Conservation (phyloP, 2,329 filamentous ascomycete species). For the Lasiodiplodia gonubiensis region DNA sequence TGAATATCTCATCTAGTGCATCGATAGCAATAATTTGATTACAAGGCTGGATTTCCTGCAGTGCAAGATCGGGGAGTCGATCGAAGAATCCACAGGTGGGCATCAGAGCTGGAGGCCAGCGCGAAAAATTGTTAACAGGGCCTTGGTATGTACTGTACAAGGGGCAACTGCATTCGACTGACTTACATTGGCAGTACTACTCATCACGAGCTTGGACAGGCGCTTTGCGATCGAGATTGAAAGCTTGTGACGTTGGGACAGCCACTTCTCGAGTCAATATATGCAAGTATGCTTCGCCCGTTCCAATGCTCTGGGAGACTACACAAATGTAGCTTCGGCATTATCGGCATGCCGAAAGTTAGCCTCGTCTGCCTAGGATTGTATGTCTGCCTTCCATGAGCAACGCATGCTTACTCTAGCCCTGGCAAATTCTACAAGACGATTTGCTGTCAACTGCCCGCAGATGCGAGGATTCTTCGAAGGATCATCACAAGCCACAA, state of each 20-base stretch:
- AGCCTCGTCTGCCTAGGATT: not conserved
- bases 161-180: no score
- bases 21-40: not conserved
- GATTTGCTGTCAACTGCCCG: not conserved
- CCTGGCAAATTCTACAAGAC: not conserved
- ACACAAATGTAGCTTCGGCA: not conserved
- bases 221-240: not conserved
- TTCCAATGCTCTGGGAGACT: not conserved
- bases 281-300: not conserved
- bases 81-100: no score
- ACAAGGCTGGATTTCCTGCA: not conserved
- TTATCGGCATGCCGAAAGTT: not conserved
- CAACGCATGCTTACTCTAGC: not conserved
- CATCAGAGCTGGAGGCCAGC: no score
- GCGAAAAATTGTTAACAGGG: no score
- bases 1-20: not conserved
- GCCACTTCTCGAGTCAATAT: not conserved
- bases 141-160: no score
- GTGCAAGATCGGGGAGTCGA: not conserved
- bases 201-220: no score
- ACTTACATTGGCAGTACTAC: no score
- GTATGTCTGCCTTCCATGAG: not conserved
- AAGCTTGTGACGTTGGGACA: not conserved
- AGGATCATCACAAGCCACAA: not conserved
- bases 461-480: not conserved